phyloP scores from a whole-genome alignment of 371 early-diverging fungal species.

The Coemansia sp. region DNA sequence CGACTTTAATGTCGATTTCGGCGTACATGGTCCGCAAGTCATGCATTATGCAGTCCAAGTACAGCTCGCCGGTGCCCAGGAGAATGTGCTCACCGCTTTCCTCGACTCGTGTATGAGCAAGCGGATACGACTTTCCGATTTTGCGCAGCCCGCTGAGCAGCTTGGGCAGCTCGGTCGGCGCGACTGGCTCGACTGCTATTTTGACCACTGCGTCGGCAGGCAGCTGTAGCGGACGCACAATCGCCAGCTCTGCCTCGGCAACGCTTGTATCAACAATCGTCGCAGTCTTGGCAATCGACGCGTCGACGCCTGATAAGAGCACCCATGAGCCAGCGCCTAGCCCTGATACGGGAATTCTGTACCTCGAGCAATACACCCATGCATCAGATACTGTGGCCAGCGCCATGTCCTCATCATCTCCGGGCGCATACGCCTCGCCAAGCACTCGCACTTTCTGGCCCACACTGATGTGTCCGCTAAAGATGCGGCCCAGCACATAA shows the following conservation, averaged over 20 bases:
- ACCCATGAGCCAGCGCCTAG: conserved; percentile 89
- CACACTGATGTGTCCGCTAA: conserved; percentile 80
- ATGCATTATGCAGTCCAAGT: conserved; percentile 94
- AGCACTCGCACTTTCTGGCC: conserved; percentile 86
- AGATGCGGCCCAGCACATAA: conserved; percentile 88
- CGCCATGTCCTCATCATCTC: conserved; percentile 95
- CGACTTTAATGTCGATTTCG: conserved; percentile 95
- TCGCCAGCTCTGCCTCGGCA: conserved; percentile 70
- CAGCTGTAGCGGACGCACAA: conserved; percentile 83
- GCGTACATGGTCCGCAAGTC: conserved; percentile 92
- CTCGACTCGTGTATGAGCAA: conserved; percentile 88
- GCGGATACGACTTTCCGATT: conserved; percentile 93
- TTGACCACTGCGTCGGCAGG: conserved; percentile 84
- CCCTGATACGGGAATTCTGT: conserved; percentile 78
- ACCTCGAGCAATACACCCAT: conserved; percentile 82
- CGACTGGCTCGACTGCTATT: conserved; percentile 94
- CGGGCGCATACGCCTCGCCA: conserved; percentile 86
- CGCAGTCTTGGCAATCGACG: conserved; percentile 90
- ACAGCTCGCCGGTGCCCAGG: conserved; percentile 92
- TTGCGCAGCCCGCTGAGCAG: conserved; percentile 96
- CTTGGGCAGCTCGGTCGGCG: conserved; percentile 95
- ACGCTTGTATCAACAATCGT: conserved; percentile 65
- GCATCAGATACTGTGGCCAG: conserved; percentile 74
- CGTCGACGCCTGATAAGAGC: conserved; percentile 88
- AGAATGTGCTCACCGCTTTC: conserved; percentile 97